Conservation (phyloP, 2,329 filamentous ascomycete species). For the Delphinella strobiligena region DNA sequence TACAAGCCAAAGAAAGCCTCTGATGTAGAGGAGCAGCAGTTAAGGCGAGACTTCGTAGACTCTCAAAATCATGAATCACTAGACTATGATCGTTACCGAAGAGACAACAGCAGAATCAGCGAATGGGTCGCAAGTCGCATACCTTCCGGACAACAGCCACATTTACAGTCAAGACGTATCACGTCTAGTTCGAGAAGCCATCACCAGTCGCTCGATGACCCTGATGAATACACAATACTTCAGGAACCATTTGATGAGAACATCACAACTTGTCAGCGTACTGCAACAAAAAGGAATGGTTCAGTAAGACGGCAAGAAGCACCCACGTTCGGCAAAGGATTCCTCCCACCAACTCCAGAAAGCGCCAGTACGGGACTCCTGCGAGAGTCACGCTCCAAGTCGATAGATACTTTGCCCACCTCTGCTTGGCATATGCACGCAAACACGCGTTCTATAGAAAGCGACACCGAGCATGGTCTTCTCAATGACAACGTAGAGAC, state of each 20-base stretch:
- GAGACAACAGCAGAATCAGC: neutral
- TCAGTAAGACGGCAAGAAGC: slow-evolving; percentile 8
- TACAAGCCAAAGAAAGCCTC: slow-evolving; percentile 20
- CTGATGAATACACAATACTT: neutral
- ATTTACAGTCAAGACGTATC: neutral
- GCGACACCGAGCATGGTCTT: slow-evolving; percentile 9
- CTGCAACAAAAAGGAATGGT: neutral
- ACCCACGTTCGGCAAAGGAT: slow-evolving; percentile 15
- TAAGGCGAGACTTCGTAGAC: neutral
- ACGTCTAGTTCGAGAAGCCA: neutral
- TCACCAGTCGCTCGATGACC: neutral
- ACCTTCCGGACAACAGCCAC: neutral
- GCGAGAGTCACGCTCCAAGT: slow-evolving; percentile 17
- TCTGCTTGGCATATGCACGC: too few species aligned
- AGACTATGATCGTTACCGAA: neutral
- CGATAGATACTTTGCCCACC: neutral
- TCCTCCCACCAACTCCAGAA: slow-evolving; percentile 22
- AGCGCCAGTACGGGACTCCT: slow-evolving; percentile 22
- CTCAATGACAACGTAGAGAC: slow-evolving; percentile 7
- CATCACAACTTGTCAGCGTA: too few species aligned
- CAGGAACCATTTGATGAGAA: neutral
- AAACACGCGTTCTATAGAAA: slow-evolving; percentile 11
- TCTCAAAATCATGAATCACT: neutral
- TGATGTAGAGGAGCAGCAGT: neutral
- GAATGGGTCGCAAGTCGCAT: neutral